phyloP scores from a whole-genome alignment of 2,329 filamentous ascomycete genomes.

The Monascus ruber region DNA sequence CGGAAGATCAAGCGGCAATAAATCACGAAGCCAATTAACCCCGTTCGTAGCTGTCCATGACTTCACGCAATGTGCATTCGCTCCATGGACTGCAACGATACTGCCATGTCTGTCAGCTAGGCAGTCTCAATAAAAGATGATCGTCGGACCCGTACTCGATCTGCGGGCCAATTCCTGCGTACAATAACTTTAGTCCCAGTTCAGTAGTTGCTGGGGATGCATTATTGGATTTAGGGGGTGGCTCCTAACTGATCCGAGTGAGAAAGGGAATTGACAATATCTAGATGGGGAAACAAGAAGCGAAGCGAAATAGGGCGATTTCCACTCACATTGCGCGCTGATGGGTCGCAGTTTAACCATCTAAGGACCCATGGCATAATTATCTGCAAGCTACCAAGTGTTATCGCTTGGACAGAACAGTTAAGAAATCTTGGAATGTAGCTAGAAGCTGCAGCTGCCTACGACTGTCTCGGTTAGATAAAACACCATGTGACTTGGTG shows the following conservation, averaged over 20 bases:
- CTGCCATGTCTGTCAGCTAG: background rate
- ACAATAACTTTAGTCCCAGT: slow-evolving; percentile 4
- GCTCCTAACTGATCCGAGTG: background rate
- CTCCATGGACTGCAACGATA: slow-evolving; percentile 13
- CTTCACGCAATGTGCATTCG: slow-evolving; percentile 10
- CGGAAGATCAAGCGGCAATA: slow-evolving; percentile 7
- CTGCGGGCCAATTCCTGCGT: background rate
- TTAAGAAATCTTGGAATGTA: too few species aligned
- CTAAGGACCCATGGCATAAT: background rate
- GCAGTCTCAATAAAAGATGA: too few species aligned
- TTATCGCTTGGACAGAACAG: too few species aligned
- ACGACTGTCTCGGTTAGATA: too few species aligned
- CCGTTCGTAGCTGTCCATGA: slow-evolving; percentile 12
- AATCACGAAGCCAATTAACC: slow-evolving; percentile 9
- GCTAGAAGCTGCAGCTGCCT: too few species aligned
- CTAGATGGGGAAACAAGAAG: too few species aligned
- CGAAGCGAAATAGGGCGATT: too few species aligned
- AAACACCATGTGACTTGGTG: too few species aligned
- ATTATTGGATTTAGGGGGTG: background rate
- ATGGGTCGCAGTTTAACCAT: background rate
- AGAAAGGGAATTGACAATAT: background rate
- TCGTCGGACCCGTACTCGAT: slow-evolving; percentile 5
- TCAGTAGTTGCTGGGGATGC: background rate
- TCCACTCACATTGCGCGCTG: background rate
- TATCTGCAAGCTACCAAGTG: too few species aligned